Base-by-base conservation (phyloP, 2,329 filamentous ascomycete genomes). In the Cordyceps militaris region DNA sequence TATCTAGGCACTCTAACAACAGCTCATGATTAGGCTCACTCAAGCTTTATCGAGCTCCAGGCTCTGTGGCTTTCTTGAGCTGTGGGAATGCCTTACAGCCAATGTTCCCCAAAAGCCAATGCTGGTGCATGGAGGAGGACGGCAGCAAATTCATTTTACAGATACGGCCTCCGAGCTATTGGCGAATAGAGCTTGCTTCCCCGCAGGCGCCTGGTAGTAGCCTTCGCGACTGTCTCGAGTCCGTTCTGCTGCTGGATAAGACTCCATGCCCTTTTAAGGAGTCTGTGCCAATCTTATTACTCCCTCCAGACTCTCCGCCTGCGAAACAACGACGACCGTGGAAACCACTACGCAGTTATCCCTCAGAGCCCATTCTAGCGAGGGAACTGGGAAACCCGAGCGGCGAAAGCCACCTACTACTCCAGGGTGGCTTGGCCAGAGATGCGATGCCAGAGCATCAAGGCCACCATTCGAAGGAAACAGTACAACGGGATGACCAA, bases 21-120 rank as follows among this genome's bases (percentile, higher is more conserved):
- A n/a, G 14, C 21, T 23, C 48, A 34, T 48, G 50, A 23, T 6
- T 58, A 83, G 91, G 91, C 2, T 81, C 85, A 1, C 80, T 97
- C 60, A 83, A 87, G 62, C 90, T 97, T 62, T 96, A 97, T 69
- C 86, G 89, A 65, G 88, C 94, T 34, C 88, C 89, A 8, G 89
- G 90, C 21, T 90, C 90, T 10, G 89, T 94, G 16, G 89, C 90
- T 13, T 97, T 96, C 66, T 79, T 97, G 10, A 93, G 88, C 71
- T 96, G 91, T 62, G 89, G 89, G 60, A 85, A 84, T 57, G 86
- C 92, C 16, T 79, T 96, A 19, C 89, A 94, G 66, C 88, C 92
- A 11, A 94, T 97, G 61, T 75, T 97, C 54, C 90, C 89, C 24
- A 90, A 90, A 70, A 95, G 91, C 59, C 91, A 96, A 71, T 95